These are phyloP conservation scores for Epichloe coenophiala DNA, from an alignment of 2,329 filamentous ascomycete species.

Conservation along the genomic window DNA sequence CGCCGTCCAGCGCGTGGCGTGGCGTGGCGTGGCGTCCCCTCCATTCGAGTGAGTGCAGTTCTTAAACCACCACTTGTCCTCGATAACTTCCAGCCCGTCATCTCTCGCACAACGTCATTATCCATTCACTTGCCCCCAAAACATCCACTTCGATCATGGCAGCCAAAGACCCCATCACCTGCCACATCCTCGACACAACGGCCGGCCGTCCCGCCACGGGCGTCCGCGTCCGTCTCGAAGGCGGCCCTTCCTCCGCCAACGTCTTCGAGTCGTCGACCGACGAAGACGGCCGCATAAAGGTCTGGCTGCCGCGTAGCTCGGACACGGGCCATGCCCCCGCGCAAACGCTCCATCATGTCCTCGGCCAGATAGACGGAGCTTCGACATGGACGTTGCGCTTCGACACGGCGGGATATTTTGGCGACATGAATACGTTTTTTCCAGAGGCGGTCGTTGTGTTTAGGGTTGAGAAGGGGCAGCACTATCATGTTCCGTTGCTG, in stretches of 20 bases:
- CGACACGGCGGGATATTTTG: constrained; percentile 60
- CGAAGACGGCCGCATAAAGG: constrained; percentile 58
- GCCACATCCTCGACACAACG: constrained; percentile 77
- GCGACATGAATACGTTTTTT: constrained; percentile 46
- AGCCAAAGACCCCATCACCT: constrained; percentile 58
- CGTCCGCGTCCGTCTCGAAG: constrained; percentile 52
- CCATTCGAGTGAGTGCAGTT: background rate
- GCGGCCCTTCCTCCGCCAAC: constrained; percentile 15
- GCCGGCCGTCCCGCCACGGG: constrained; percentile 52
- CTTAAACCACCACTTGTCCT: too few relatives aligned
- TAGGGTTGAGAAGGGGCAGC: constrained; percentile 41
- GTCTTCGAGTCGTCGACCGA: constrained; percentile 57
- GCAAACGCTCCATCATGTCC: constrained; percentile 43
- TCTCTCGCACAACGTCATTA: background rate
- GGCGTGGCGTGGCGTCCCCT: background rate
- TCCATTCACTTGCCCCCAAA: background rate
- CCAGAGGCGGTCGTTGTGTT: constrained; percentile 45
- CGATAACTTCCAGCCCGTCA: too few relatives aligned
- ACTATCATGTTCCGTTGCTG: constrained; percentile 69
- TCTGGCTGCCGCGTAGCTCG: constrained; percentile 50
- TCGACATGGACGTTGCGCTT: constrained; percentile 58
- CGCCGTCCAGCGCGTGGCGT: background rate
- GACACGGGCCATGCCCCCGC: constrained; percentile 41
- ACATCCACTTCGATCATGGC: constrained; percentile 3
- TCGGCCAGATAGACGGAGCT: constrained; percentile 27